phyloP scores from a whole-genome alignment of 2,329 filamentous ascomycete genomes.

The Acarospora socialis region DNA sequence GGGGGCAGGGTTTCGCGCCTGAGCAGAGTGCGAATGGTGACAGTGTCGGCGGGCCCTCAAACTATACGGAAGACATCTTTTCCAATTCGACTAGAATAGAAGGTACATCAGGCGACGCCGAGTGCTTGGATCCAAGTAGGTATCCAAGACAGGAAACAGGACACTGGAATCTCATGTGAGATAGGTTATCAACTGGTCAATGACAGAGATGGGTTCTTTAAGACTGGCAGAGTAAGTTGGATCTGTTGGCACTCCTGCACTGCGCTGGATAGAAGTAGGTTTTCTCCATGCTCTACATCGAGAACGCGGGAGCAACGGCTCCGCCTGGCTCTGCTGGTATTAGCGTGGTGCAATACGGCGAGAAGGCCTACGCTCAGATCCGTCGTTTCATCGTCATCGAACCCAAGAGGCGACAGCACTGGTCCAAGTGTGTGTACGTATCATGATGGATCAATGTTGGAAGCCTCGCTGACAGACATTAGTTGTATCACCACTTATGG shows the following conservation, averaged over 20 bases:
- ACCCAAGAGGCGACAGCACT: constrained; percentile 17
- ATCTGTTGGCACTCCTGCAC: background rate
- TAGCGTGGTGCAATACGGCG: constrained; percentile 9
- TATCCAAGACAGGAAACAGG: background rate
- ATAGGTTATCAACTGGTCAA: background rate
- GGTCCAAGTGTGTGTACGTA: constrained; percentile 21
- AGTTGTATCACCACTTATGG: constrained; percentile 30
- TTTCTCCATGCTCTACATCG: constrained; percentile 4
- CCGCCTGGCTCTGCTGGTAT: background rate
- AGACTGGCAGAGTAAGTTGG: constrained; percentile 3
- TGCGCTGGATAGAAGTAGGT: background rate
- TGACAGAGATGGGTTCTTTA: background rate
- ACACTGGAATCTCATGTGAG: background rate
- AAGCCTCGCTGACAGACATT: too few species aligned
- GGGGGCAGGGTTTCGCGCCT: too few species aligned
- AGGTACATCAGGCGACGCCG: too few species aligned
- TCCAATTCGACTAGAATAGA: too few species aligned
- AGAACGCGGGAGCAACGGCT: constrained; percentile 1
- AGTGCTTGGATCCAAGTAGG: background rate
- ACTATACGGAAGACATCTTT: too few species aligned
- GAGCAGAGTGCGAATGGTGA: too few species aligned
- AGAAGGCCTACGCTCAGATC: constrained; percentile 19
- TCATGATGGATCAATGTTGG: background rate
- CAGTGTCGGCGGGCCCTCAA: too few species aligned
- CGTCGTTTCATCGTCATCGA: constrained; percentile 23